Conservation (phyloP, 306 rosid genomes). For the Vigna hirtella region DNA sequence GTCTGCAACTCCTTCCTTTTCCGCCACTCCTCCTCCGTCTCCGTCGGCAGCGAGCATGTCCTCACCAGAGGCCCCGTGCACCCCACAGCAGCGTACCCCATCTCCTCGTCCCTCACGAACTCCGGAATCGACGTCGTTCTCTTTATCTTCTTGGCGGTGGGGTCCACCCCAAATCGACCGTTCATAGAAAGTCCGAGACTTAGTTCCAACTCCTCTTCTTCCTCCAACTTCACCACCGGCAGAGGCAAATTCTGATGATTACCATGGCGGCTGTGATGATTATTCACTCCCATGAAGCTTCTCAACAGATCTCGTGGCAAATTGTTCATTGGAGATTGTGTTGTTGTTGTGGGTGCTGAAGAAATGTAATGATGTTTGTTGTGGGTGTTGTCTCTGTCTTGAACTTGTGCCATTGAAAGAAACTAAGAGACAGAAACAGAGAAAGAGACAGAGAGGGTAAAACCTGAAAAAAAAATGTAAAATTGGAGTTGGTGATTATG, state of each 20-base stretch:
- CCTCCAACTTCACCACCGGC: conserved; percentile 37
- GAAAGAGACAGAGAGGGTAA: background rate
- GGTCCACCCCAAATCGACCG: conserved; percentile 87
- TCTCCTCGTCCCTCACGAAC: conserved; percentile 45
- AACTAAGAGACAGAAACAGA: background rate
- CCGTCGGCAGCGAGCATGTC: conserved; percentile 76
- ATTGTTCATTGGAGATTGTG: conserved; percentile 30
- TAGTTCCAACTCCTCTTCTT: conserved; percentile 61
- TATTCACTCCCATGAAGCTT: conserved; percentile 46
- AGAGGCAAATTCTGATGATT: conserved; percentile 13
- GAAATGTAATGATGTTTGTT: conserved; percentile 22
- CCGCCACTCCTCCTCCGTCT: conserved; percentile 71
- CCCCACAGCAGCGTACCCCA: conserved; percentile 22
- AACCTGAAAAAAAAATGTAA: conserved; percentile 1
- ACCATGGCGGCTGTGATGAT: background rate
- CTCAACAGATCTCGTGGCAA: conserved; percentile 59
- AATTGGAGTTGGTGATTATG: background rate
- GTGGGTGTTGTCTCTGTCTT: conserved; percentile 35
- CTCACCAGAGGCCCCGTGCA: conserved; percentile 48
- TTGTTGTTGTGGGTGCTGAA: background rate
- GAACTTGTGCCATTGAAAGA: conserved; percentile 54
- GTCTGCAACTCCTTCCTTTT: conserved; percentile 84
- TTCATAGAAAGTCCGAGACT: conserved; percentile 81
- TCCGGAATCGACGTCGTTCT: conserved; percentile 70
- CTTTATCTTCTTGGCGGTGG: conserved; percentile 56